Percentiles rank a stretch among this genome's conserved stretches.
Evolutionary conservation across 305 asterid genomes (phyloP).

Genomic region (Euphrasia arctica): DNA sequence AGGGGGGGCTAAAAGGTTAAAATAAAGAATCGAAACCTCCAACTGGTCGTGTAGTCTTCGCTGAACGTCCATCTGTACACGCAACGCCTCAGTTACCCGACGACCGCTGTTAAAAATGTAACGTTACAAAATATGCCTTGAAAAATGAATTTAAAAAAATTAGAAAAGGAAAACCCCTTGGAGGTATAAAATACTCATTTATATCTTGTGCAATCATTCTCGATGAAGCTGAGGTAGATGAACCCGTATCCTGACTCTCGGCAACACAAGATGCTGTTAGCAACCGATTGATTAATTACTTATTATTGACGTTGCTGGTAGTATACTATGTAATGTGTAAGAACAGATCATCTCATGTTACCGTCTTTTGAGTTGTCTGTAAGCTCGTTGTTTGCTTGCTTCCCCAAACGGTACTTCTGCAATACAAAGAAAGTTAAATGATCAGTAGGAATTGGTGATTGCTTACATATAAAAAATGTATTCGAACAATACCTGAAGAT

Average conservation of each 20-base stretch:
- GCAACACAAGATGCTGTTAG: constrained; percentile 64
- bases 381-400: constrained; percentile 48
- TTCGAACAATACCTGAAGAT: constrained; percentile 67
- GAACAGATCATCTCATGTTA: constrained; percentile 16
- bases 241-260: constrained; percentile 84
- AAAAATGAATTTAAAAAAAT: neutral
- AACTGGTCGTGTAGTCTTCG: constrained; percentile 81
- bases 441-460: neutral
- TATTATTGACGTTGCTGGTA: too few relatives aligned
- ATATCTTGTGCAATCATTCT: constrained; percentile 63
- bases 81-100: constrained; percentile 92
- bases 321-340: too few relatives aligned
- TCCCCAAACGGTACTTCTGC: constrained; percentile 71
- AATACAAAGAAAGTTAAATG: constrained; percentile 13
- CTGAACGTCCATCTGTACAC: constrained; percentile 93
- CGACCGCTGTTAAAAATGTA: constrained; percentile 53
- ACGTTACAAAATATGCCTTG: neutral
- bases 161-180: neutral
- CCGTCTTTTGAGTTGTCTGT: constrained; percentile 59
- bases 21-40: constrained; percentile 50
- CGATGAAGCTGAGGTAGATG: constrained; percentile 72
- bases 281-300: constrained; percentile 17
- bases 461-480: neutral
- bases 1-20: neutral
- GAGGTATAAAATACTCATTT: constrained; percentile 44